Percentiles rank a stretch among this genome's conserved stretches.
Conservation (phyloP, 2,329 filamentous ascomycete genomes). For the Ampelomyces quisqualis region DNA sequence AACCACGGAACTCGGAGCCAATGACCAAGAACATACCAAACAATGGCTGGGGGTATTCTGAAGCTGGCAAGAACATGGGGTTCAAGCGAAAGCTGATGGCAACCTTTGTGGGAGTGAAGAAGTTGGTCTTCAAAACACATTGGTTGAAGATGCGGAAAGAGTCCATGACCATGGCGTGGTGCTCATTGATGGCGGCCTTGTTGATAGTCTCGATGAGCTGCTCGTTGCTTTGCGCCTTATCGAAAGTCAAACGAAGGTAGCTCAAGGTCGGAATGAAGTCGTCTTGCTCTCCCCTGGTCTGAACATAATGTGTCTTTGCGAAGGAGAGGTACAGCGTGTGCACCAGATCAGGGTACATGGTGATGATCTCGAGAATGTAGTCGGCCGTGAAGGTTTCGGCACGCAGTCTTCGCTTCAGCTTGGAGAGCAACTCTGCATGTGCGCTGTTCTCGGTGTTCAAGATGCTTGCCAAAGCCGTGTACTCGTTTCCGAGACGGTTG, state of each 20-base stretch:
- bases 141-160: conserved; percentile 96
- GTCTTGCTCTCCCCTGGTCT: conserved; percentile 63
- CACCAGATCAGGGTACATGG: conserved; percentile 82
- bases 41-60: conserved; percentile 89
- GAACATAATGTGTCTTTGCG: conserved; percentile 79
- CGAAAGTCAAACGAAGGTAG: conserved; percentile 65
- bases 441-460: conserved; percentile 78
- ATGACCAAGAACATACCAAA: conserved; percentile 99
- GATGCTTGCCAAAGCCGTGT: conserved; percentile 79
- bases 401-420: conserved; percentile 91
- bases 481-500: conserved; percentile 90
- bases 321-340: conserved; percentile 89
- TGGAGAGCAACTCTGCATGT: conserved; percentile 84
- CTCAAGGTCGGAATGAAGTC: conserved; percentile 71
- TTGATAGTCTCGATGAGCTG: conserved; percentile 45
- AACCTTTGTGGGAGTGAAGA: conserved; percentile 97
- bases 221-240: conserved; percentile 55
- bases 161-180: conserved; percentile 97
- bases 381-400: conserved; percentile 97
- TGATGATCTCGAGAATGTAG: conserved; percentile 97
- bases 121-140: conserved; percentile 92
- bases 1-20: conserved; percentile 92
- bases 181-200: conserved; percentile 66
- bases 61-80: conserved; percentile 80
- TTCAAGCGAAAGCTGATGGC: conserved; percentile 94